phyloP scores from a whole-genome alignment of 345 rosid genomes.

The Sonneratia alba region DNA sequence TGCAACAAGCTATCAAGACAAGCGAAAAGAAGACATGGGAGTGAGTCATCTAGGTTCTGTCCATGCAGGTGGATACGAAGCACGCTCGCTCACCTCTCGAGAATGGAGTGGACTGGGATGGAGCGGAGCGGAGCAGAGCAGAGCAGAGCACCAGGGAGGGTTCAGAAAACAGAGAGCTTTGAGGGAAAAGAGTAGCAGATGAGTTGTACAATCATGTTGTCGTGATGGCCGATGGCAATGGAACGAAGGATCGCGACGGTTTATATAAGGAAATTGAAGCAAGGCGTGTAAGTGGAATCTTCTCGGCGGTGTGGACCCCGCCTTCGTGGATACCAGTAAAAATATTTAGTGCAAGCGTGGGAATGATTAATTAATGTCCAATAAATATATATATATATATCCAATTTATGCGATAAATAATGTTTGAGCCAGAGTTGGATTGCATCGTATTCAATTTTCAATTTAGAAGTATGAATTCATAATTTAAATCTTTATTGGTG shows the following conservation, averaged over 20 bases:
- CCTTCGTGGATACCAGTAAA: not conserved
- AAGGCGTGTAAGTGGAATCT: constrained; percentile 12
- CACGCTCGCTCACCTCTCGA: not conserved
- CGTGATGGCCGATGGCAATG: constrained; percentile 18
- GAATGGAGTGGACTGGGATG: constrained; percentile 29
- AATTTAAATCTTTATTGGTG: too few species aligned
- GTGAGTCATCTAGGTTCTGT: not conserved
- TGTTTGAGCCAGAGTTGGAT: too few species aligned
- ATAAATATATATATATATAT: too few species aligned
- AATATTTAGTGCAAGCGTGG: too few species aligned
- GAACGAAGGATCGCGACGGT: constrained; percentile 27
- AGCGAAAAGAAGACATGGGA: constrained; percentile 2
- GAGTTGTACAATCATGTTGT: not conserved
- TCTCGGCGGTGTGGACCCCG: constrained; percentile 49
- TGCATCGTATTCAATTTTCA: too few species aligned
- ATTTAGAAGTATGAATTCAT: too few species aligned
- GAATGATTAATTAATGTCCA: too few species aligned
- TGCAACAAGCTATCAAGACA: too few species aligned
- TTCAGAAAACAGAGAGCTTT: constrained; percentile 5
- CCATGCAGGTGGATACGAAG: not conserved
- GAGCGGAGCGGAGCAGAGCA: constrained; percentile 2
- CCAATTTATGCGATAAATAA: too few species aligned
- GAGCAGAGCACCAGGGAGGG: constrained; percentile 18
- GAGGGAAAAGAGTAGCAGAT: not conserved
- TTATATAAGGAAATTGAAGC: constrained; percentile 27